Conservation (phyloP, 148 eudicot species). For the Pharnaceum exiguum region DNA sequence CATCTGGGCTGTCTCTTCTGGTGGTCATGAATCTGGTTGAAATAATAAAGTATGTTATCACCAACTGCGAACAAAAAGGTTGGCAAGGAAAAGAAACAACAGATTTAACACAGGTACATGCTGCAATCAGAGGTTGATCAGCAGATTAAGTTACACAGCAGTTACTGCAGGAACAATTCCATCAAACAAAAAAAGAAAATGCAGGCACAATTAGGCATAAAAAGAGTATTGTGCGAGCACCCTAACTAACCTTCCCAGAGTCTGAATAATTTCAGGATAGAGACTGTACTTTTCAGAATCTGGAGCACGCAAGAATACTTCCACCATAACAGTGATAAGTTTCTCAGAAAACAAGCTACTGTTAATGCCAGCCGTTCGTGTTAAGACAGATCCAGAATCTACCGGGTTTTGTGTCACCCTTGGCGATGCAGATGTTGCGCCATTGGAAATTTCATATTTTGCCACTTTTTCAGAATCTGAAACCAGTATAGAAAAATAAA, state of each 20-base stretch:
- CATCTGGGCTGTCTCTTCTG: constrained; percentile 91
- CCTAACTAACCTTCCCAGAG: constrained; percentile 84
- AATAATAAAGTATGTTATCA: neutral
- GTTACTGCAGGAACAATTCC: too few species aligned
- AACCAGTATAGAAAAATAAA: neutral
- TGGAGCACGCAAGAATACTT: constrained; percentile 74
- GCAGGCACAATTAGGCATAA: too few species aligned
- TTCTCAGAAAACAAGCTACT: constrained; percentile 73
- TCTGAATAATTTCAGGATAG: constrained; percentile 68
- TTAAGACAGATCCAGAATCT: constrained; percentile 18
- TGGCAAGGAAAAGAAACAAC: neutral
- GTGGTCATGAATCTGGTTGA: constrained; percentile 90
- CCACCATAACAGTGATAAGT: constrained; percentile 68
- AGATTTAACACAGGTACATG: too few species aligned
- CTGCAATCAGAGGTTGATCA: too few species aligned
- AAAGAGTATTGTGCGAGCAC: neutral
- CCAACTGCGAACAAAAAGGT: too few species aligned
- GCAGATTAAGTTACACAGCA: too few species aligned
- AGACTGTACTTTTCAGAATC: constrained; percentile 48
- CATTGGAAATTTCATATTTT: constrained; percentile 34
- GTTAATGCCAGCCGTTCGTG: constrained; percentile 25
- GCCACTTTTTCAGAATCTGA: constrained; percentile 31
- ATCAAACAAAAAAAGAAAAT: too few species aligned
- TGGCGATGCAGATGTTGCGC: constrained; percentile 27
- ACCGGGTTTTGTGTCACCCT: constrained; percentile 22